Evolutionary conservation across 805 yeast species (phyloP).

Genomic region (Tetrapisispora nanseiensis): DNA sequence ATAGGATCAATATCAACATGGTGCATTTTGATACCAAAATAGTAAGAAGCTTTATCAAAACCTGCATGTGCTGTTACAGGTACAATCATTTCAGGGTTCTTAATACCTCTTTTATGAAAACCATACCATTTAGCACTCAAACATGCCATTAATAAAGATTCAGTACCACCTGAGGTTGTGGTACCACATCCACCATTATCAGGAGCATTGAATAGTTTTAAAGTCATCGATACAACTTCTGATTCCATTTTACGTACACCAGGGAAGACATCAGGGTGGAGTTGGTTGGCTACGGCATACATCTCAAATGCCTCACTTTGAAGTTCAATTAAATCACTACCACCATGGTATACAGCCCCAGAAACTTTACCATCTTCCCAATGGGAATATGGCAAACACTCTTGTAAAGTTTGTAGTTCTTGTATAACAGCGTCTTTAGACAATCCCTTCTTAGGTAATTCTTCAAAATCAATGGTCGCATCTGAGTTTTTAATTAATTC

Average conservation of each 20-base stretch:
- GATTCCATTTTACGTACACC: conserved; percentile 95
- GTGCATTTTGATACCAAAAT: conserved; percentile 76
- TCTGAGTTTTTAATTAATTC: conserved; percentile 48
- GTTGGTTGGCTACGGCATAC: conserved; percentile 83
- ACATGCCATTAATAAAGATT: conserved; percentile 77
- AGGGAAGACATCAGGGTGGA: conserved; percentile 96
- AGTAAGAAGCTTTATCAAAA: conserved; percentile 82
- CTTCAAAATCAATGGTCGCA: conserved; percentile 34
- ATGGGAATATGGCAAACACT: conserved; percentile 49
- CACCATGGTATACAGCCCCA: conserved; percentile 97
- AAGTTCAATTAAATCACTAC: conserved; percentile 58
- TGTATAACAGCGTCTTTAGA: conserved; percentile 35
- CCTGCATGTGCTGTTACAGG: conserved; percentile 93
- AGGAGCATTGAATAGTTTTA: conserved; percentile 76
- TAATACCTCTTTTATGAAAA: conserved; percentile 44
- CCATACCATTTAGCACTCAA: conserved; percentile 81
- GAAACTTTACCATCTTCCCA: conserved; percentile 84
- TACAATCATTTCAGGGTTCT: conserved; percentile 75
- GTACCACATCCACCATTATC: conserved; percentile 53
- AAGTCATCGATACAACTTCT: conserved; percentile 87
- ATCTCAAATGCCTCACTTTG: conserved; percentile 70
- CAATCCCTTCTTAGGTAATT: conserved; percentile 55
- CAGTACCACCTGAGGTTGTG: conserved; percentile 92
- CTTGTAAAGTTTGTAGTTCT: conserved; percentile 42
- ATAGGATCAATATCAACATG: conserved; percentile 67